These are phyloP conservation scores for Pseudomicrostroma phylloplanum DNA, from an alignment of 1,284 basidiomycete species.

Conservation along the genomic window DNA sequence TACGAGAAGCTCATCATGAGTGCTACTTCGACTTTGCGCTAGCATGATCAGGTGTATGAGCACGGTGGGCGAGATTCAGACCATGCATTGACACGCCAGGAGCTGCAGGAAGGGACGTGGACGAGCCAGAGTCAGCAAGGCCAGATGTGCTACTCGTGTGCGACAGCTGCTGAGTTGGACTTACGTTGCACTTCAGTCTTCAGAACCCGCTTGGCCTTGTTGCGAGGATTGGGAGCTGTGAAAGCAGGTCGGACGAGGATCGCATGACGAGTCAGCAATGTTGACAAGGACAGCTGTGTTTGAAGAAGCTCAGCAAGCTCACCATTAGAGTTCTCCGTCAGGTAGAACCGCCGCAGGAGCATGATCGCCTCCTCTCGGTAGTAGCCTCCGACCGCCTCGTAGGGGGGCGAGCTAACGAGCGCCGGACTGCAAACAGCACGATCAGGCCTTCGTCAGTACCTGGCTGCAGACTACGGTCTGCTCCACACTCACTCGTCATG, in stretches of 20 bases:
- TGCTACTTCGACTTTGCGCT: no score
- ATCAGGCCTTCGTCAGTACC: constrained; percentile 18
- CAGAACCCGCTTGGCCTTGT: constrained; percentile 41
- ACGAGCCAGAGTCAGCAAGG: background rate
- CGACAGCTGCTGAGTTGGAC: constrained; percentile 1
- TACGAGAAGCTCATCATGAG: no score
- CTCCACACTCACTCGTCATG: constrained; percentile 63
- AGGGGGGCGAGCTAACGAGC: constrained; percentile 60
- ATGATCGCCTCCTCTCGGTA: constrained; percentile 89
- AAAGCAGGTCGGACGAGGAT: background rate
- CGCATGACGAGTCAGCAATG: background rate
- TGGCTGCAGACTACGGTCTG: constrained; percentile 16
- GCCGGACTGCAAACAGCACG: constrained; percentile 23
- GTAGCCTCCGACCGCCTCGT: constrained; percentile 74
- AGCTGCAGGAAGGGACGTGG: constrained; percentile 13
- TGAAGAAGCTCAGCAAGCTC: constrained; percentile 45
- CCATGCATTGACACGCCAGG: constrained; percentile 49
- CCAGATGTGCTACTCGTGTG: background rate
- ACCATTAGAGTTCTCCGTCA: constrained; percentile 92
- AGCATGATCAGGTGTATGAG: no score
- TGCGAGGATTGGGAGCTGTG: constrained; percentile 44
- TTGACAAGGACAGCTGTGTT: no score
- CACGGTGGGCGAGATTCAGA: constrained; percentile 12
- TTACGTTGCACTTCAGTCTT: constrained; percentile 45
- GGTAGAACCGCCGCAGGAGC: constrained; percentile 86